phyloP scores from a whole-genome alignment of 2,329 filamentous ascomycete species.

The Microcera coccophila region DNA sequence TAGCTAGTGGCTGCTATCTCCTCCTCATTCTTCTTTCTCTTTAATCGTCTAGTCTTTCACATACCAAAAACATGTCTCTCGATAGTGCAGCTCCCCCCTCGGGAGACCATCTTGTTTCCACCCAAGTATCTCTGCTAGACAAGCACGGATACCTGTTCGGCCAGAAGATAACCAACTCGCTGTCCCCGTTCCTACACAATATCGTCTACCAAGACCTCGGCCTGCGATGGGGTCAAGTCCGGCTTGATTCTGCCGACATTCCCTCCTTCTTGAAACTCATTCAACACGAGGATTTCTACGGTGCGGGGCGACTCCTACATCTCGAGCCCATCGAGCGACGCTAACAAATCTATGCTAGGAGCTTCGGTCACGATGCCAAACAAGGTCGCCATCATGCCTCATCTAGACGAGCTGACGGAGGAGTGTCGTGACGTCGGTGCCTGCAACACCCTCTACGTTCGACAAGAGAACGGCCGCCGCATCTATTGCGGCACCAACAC shows the following conservation, averaged over 20 bases:
- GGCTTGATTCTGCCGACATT: conserved; percentile 52
- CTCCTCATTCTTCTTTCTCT: too few relatives aligned
- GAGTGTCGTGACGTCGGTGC: conserved; percentile 72
- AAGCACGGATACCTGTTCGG: conserved; percentile 55
- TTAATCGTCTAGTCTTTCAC: too few relatives aligned
- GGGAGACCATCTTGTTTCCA: conserved; percentile 21
- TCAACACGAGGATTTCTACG: conserved; percentile 58
- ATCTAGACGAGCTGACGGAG: conserved; percentile 69
- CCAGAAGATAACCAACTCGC: conserved; percentile 51
- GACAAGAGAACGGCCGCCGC: conserved; percentile 45
- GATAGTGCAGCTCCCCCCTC: conserved; percentile 14
- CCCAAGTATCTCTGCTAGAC: conserved; percentile 31
- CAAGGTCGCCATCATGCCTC: conserved; percentile 70
- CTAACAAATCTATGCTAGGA: conserved; percentile 37
- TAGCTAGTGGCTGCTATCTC: too few relatives aligned
- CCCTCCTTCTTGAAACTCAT: conserved; percentile 48
- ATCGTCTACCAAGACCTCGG: conserved; percentile 50
- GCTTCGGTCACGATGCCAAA: conserved; percentile 79
- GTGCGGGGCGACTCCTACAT: conserved; percentile 34
- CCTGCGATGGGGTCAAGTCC: conserved; percentile 49
- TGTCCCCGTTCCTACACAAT: conserved; percentile 53
- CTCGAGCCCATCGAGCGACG: neutral
- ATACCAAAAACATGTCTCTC: conserved; percentile 23
- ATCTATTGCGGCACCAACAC: conserved; percentile 73
- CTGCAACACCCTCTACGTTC: conserved; percentile 73